phyloP scores from a whole-genome alignment of 495 filamentous ascomycete genomes.

The Xylaria bambusicola region DNA sequence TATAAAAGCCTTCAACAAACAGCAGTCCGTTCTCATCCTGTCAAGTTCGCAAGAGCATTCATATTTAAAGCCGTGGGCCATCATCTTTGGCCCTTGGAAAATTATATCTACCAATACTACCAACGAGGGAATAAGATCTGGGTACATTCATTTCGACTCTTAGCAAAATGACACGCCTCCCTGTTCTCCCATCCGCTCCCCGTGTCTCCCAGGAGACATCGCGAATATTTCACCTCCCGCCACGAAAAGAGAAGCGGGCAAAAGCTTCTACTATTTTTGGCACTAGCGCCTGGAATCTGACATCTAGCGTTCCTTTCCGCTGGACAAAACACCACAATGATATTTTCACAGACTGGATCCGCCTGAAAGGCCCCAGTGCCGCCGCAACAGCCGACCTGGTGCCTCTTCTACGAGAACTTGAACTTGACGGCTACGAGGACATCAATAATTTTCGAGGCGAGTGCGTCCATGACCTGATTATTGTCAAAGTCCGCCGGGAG shows the following conservation, averaged over 20 bases:
- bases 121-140: no score
- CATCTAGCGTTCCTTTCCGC: conserved; percentile 6
- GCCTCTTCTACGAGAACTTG: conserved; percentile 1
- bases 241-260: not conserved
- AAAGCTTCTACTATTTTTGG: conserved; percentile 1
- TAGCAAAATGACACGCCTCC: not conserved
- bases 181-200: not conserved
- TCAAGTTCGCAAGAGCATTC: no score
- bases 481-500: conserved; percentile 6
- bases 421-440: conserved; percentile 9
- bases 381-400: not conserved
- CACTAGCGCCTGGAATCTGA: not conserved
- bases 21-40: no score
- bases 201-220: not conserved
- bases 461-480: not conserved
- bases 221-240: not conserved
- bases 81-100: no score
- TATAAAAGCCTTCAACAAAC: no score
- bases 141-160: no score
- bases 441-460: not conserved
- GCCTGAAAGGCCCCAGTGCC: not conserved
- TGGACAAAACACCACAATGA: not conserved
- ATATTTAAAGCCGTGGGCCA: no score
- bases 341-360: conserved; percentile 2
- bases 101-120: no score